These are phyloP conservation scores for Monosporascus cannonballus DNA, from an alignment of 2,329 filamentous ascomycete genomes.

Conservation along the genomic window DNA sequence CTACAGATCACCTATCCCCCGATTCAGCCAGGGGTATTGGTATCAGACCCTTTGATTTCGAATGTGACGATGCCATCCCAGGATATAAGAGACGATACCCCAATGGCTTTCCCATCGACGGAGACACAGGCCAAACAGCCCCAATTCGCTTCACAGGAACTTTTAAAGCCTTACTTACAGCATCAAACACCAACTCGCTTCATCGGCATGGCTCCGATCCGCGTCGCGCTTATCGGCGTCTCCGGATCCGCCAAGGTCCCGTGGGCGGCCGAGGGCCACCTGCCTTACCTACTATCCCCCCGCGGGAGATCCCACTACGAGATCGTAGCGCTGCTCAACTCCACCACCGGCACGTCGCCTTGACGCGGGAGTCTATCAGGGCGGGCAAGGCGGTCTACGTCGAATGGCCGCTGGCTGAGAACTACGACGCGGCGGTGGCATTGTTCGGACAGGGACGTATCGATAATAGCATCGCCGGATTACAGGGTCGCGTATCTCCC, in stretches of 20 bases:
- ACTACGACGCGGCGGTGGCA: slow-evolving; percentile 32
- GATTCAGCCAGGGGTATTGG: too few relatives aligned
- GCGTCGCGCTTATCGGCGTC: slow-evolving; percentile 52
- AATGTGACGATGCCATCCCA: too few relatives aligned
- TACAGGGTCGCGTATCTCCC: slow-evolving; percentile 45
- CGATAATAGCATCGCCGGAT: slow-evolving; percentile 37
- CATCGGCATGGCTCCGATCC: slow-evolving; percentile 41
- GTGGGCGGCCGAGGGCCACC: slow-evolving; percentile 51
- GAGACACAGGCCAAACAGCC: too few relatives aligned
- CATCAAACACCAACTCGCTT: too few relatives aligned
- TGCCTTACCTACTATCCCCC: slow-evolving; percentile 51
- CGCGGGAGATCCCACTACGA: slow-evolving; percentile 35
- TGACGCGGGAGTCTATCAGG: slow-evolving; percentile 38
- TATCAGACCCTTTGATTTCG: too few relatives aligned
- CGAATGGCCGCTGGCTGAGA: slow-evolving; percentile 52
- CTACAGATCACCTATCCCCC: not conserved
- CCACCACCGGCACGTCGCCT: slow-evolving; percentile 39
- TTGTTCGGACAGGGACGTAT: slow-evolving; percentile 30
- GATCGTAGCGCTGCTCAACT: slow-evolving; percentile 49
- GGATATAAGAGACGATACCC: too few relatives aligned
- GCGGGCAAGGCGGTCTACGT: slow-evolving; percentile 49
- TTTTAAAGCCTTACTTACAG: too few relatives aligned
- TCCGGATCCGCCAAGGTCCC: slow-evolving; percentile 43
- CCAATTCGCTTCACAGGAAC: too few relatives aligned
- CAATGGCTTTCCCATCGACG: too few relatives aligned